These are phyloP conservation scores for Nicotiana obtusifolia DNA, from an alignment of 257 asterid genomes.

Conservation along the genomic window DNA sequence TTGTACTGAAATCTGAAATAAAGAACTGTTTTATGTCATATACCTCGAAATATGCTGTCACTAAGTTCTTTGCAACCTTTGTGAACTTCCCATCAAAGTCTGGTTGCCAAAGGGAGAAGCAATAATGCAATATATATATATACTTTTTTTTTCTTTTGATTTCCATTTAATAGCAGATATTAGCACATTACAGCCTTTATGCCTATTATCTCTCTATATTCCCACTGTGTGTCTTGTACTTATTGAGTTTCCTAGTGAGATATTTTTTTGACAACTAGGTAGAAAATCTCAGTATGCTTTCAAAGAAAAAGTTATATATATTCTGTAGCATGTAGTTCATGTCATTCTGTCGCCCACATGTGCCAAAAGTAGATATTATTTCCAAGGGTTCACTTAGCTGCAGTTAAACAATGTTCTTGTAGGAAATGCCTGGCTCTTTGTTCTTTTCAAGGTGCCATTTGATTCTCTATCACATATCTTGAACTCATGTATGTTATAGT, in stretches of 20 bases:
- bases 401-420: neutral
- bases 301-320: neutral
- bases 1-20: neutral
- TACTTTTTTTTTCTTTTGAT: neutral
- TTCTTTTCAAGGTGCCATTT: neutral
- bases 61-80: neutral
- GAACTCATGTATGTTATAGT: neutral
- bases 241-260: neutral
- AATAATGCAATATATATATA: neutral
- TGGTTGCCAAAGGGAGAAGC: neutral
- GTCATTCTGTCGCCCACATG: neutral
- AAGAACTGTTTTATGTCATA: neutral
- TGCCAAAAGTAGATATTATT: neutral
- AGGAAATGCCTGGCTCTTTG: neutral
- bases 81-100: neutral
- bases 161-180: neutral
- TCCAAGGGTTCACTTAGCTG: neutral
- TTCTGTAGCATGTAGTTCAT: neutral
- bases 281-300: neutral
- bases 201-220: neutral
- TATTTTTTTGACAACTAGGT: neutral
- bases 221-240: neutral
- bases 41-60: neutral
- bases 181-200: neutral
- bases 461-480: neutral